These are phyloP conservation scores for Micractinium sp. DNA, from an alignment of 139 green algal genomes.

Conservation along the genomic window DNA sequence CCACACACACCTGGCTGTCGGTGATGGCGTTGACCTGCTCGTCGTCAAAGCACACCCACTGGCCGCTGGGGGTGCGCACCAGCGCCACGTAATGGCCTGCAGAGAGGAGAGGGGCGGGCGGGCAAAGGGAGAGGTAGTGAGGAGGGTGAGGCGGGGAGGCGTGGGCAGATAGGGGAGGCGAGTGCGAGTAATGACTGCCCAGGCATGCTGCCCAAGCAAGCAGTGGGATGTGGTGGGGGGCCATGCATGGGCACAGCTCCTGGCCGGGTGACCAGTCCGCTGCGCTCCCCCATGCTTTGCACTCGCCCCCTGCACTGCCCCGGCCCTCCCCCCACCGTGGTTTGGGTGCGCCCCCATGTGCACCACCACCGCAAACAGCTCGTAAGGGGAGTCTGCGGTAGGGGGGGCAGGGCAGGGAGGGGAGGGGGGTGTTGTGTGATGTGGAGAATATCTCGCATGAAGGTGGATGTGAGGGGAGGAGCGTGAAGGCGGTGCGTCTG, in stretches of 20 bases:
- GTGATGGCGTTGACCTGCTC: conserved; percentile 85
- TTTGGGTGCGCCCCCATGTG: conserved; percentile 95
- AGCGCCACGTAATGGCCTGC: conserved; percentile 96
- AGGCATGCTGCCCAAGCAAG: no score
- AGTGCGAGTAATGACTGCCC: background rate
- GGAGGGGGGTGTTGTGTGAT: background rate
- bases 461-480: background rate
- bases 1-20: conserved; percentile 59
- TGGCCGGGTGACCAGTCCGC: no score
- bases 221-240: no score
- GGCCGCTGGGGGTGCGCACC: conserved; percentile 79
- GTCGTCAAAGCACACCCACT: conserved; percentile 95
- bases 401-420: background rate
- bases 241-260: no score
- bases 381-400: conserved; percentile 74
- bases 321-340: conserved; percentile 67
- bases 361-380: conserved; percentile 93
- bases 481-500: no score
- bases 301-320: background rate
- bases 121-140: background rate
- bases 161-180: background rate
- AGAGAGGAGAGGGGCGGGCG: background rate
- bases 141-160: no score
- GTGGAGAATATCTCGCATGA: background rate
- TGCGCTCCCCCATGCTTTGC: no score